A percentile compares a stretch with the other conserved stretches of the same genome.
Evolutionary conservation across 2,329 filamentous ascomycete species (phyloP).

Genomic region (Trichoderma simmonsii): DNA sequence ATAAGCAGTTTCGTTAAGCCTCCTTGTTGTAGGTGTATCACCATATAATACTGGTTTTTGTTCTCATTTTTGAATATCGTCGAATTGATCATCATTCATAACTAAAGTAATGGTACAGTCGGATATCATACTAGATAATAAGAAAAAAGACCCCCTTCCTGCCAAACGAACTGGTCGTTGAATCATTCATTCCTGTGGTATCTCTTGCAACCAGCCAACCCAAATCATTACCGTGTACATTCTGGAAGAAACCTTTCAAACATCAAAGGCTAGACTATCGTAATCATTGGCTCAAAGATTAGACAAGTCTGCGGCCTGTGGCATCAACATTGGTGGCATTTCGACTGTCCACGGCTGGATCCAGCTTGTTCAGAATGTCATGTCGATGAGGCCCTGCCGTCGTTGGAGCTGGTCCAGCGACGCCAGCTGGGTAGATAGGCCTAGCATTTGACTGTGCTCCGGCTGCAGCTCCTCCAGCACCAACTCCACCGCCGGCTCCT

Average conservation of each 20-base stretch:
- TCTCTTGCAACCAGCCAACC: not conserved
- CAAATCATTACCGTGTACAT: not conserved
- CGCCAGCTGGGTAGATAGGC: not conserved
- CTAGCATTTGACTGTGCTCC: not conserved
- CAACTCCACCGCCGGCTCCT: not conserved
- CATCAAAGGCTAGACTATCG: not conserved
- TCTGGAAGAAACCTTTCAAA: not conserved
- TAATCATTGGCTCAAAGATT: not conserved
- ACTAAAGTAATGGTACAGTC: not conserved
- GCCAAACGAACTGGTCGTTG: not conserved
- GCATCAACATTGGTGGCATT: not conserved
- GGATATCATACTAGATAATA: not conserved
- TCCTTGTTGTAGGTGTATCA: not conserved
- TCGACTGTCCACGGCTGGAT: constrained; percentile 18
- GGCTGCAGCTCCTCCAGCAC: not conserved
- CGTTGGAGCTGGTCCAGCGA: constrained; percentile 17
- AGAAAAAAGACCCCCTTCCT: not conserved
- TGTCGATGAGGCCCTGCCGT: constrained; percentile 21
- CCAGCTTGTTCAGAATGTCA: constrained; percentile 21
- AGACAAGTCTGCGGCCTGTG: not conserved
- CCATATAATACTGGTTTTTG: too few species aligned
- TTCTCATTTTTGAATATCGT: not conserved
- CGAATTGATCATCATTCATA: not conserved
- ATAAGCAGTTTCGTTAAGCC: too few species aligned
- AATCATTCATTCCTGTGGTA: constrained; percentile 6